A percentile compares a stretch with the other conserved stretches of the same genome.
These are phyloP conservation scores for Fusarium ambrosium DNA, from an alignment of 2,329 filamentous ascomycete species.

Conservation along the genomic window DNA sequence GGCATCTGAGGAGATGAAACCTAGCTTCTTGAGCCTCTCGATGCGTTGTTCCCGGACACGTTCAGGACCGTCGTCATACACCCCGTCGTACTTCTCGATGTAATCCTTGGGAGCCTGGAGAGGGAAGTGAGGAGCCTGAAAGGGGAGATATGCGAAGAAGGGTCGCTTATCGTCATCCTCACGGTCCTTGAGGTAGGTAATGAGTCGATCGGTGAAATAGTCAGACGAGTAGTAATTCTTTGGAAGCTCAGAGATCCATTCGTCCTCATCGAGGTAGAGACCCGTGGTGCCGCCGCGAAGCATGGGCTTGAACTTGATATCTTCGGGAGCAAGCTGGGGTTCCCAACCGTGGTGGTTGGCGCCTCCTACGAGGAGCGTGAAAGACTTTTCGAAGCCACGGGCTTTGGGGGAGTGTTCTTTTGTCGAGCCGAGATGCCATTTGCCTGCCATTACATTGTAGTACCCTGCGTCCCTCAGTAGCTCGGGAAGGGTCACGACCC, in stretches of 20 bases:
- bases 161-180: slow-evolving; percentile 50
- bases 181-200: background rate
- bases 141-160: slow-evolving; percentile 66
- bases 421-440: slow-evolving; percentile 10
- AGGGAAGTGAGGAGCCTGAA: slow-evolving; percentile 67
- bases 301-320: slow-evolving; percentile 52
- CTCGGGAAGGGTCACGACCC: slow-evolving; percentile 13
- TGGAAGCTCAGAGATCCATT: slow-evolving; percentile 49
- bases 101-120: slow-evolving; percentile 41
- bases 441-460: slow-evolving; percentile 17
- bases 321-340: slow-evolving; percentile 47
- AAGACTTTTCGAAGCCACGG: slow-evolving; percentile 44
- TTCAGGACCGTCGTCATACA: background rate
- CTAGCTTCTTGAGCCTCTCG: background rate
- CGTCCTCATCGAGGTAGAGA: slow-evolving; percentile 50
- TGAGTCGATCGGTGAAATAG: slow-evolving; percentile 51
- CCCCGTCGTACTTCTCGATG: background rate
- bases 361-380: slow-evolving; percentile 57
- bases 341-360: slow-evolving; percentile 69
- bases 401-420: background rate
- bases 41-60: background rate
- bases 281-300: slow-evolving; percentile 52
- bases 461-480: slow-evolving; percentile 13
- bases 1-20: background rate
- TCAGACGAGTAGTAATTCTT: slow-evolving; percentile 61